Evolutionary conservation across 345 rosid genomes (phyloP), one percentile per base, ranked within the genome.

Genomic region (Moricandia moricandioides): DNA sequence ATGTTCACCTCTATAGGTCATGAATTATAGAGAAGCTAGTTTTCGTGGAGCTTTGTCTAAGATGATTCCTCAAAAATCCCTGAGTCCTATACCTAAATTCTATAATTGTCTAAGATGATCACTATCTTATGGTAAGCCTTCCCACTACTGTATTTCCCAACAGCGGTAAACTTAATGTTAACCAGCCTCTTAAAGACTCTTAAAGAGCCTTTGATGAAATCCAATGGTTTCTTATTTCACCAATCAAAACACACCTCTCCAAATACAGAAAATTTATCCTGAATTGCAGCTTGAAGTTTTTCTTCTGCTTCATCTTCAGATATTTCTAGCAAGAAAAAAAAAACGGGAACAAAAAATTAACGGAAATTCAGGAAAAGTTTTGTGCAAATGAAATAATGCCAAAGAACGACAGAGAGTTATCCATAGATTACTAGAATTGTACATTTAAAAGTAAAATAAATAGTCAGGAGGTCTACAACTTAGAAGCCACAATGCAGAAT

Each of bases 221-320:
- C 62, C 30, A 61, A 39, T 35, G 43, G 49, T 64, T 69, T 66
- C 55, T 60, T 62, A 57, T 77, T 37, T 65, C 69, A 73, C 31
- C 56, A 62, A 10, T 37, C 12, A 49, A 64, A 67, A 82, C 97
- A 71, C 82, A 95, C 98, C 86, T 95, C 97, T 76, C 99, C 97
- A 88, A 95, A 89, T 64, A 91, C 88, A 13, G 98, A 84, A 88
- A 92, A 95, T 77, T 88, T 95, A 79, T 95, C 99, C 85, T 95
- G 97, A 75, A 95, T 90, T 71, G 96, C 99, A 69, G 85, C 91
- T 85, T 95, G 99, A 65, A 95, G 82, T 72, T 74, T 92, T 68
- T 92, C 88, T 91, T 95, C 99, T 11, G 98, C 98, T 84, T 95
- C 99, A 75, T 89, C 97, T 83, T 92, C 97, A 6, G 99, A 90